Base-by-base conservation (phyloP, 441 rosid species). In the Theobroma grandiflorum region DNA sequence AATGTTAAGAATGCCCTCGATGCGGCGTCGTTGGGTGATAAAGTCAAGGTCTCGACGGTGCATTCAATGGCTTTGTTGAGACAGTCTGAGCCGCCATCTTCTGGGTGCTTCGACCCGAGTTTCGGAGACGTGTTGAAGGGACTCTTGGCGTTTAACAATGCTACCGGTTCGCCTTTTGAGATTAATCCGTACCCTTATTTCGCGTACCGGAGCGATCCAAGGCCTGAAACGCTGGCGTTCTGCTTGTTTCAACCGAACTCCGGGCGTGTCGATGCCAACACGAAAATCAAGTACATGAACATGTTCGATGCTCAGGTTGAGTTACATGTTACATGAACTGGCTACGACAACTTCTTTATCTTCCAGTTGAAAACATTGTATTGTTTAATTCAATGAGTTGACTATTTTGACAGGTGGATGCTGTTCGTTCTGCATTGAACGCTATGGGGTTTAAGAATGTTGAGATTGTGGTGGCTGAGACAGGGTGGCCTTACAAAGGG, bases 401-500 rank as follows among this genome's bases (percentile, higher is more conserved):
- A 16, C 64, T 49, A 14, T 7, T 65, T 31, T 75, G 22, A 31
- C 85, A 95, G 99, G 92, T 93, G 26, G 99, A 96, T 89, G 97
- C 95, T 5, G 89, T 95, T 70, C 85, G 80, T 58, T 89, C 97
- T 63, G 98, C 98, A 1, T 78, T 95, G 72, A 82, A 82, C 59
- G 50, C 94, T 0, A 79, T 90, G 86, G 94, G 92, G 7, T 96
- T 88, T 66, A 90, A 88, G 80, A 80, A 88, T 71, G 95, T 96
- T 58, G 98, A 96, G 78, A 93, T 96, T 40, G 84, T 91, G 81
- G 97, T 96, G 15, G 98, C 98, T 5, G 98, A 96, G 86, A 96
- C 98, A 4, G 99, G 98, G 1, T 96, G 99, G 99, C 95, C 99
- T 4, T 96, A 94, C 85, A 91, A 88, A 72, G 99, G 99, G 72